A percentile compares a stretch with the other conserved stretches of the same genome.
phyloP scores from a whole-genome alignment of 164 flowering plant species.

The Macadamia tetraphylla region DNA sequence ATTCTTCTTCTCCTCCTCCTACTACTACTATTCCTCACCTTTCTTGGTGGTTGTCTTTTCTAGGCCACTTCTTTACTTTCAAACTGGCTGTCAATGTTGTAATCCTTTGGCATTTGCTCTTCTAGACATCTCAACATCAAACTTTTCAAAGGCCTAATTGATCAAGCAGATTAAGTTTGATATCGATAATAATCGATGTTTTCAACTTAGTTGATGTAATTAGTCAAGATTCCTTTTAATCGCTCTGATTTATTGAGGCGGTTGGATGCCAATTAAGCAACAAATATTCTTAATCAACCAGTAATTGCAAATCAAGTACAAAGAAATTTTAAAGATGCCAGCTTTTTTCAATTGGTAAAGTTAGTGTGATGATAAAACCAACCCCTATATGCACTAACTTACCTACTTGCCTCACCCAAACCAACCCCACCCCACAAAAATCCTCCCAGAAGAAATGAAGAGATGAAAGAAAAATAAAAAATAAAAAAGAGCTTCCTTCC shows the following conservation, averaged over 20 bases:
- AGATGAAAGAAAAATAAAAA: too few species aligned
- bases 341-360: neutral
- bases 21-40: slow-evolving; percentile 15
- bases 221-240: slow-evolving; percentile 15
- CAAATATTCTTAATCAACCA: neutral
- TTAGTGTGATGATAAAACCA: neutral
- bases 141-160: slow-evolving; percentile 14
- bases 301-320: neutral
- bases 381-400: neutral
- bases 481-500: neutral
- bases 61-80: slow-evolving; percentile 20
- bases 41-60: slow-evolving; percentile 25
- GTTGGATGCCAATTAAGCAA: neutral
- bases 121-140: slow-evolving; percentile 18
- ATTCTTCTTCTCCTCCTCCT: slow-evolving; percentile 20
- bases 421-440: too few species aligned
- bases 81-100: slow-evolving; percentile 24
- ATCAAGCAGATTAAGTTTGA: slow-evolving; percentile 19
- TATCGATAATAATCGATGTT: slow-evolving; percentile 8
- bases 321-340: neutral
- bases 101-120: slow-evolving; percentile 28
- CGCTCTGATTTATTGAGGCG: neutral
- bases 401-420: neutral
- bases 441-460: too few species aligned
- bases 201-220: slow-evolving; percentile 17